These are phyloP conservation scores for Lodderomyces oxycetoniae DNA, from an alignment of 1,139 yeast species.

Conservation along the genomic window DNA sequence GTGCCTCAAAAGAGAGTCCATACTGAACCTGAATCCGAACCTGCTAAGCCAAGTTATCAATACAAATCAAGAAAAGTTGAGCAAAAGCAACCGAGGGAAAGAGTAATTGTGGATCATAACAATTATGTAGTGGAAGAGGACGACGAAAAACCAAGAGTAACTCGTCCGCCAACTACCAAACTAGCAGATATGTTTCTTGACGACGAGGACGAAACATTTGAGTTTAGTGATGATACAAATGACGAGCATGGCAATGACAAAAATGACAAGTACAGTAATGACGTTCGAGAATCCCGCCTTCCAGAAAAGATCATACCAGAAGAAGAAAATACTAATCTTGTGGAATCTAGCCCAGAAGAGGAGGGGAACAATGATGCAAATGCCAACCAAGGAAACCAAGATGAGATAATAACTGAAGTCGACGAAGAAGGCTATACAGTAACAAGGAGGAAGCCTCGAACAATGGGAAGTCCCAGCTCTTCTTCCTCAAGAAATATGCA, in stretches of 20 bases:
- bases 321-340: too few relatives aligned
- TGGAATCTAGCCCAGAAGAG: too few relatives aligned
- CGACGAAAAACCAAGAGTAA: neutral
- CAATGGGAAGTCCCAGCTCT: slow-evolving; percentile 14
- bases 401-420: slow-evolving; percentile 16
- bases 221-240: slow-evolving; percentile 17
- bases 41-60: slow-evolving; percentile 19
- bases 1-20: slow-evolving; percentile 12
- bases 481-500: slow-evolving; percentile 7
- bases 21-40: slow-evolving; percentile 13
- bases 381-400: too few relatives aligned
- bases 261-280: slow-evolving; percentile 4
- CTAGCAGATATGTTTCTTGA: slow-evolving; percentile 18
- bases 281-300: neutral
- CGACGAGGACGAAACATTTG: slow-evolving; percentile 11
- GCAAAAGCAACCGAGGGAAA: slow-evolving; percentile 28
- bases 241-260: slow-evolving; percentile 6
- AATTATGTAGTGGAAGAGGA: slow-evolving; percentile 1
- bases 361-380: too few relatives aligned
- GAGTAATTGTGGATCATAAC: slow-evolving; percentile 11
- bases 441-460: slow-evolving; percentile 23
- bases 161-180: slow-evolving; percentile 12
- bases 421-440: slow-evolving; percentile 43
- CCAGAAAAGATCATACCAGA: slow-evolving; percentile 9
- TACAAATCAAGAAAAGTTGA: slow-evolving; percentile 40